phyloP scores from a whole-genome alignment of 2,329 filamentous ascomycete genomes.

The Cucurbitaria berberidis region DNA sequence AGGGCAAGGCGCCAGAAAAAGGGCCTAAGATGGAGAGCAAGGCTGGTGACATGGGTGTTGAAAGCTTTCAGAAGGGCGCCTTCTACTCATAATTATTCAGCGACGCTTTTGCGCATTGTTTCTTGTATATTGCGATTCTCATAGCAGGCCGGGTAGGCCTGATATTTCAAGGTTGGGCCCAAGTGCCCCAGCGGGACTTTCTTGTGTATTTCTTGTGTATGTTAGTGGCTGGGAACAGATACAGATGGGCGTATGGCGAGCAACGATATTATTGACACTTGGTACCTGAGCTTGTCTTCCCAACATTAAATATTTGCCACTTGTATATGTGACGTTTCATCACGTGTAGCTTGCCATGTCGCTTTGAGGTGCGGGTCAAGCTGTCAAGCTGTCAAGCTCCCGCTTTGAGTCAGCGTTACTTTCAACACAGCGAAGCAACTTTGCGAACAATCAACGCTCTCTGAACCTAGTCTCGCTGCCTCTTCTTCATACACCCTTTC shows the following conservation, averaged over 20 bases:
- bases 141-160: neutral
- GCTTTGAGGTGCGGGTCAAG: neutral
- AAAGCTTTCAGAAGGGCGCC: constrained; percentile 74
- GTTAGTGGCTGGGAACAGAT: constrained; percentile 32
- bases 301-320: neutral
- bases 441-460: neutral
- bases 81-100: constrained; percentile 64
- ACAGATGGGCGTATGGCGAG: constrained; percentile 19
- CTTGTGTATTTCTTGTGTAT: constrained; percentile 13
- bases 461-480: neutral
- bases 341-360: constrained; percentile 1
- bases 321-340: neutral
- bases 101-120: constrained; percentile 6
- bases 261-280: constrained; percentile 13
- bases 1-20: constrained; percentile 50
- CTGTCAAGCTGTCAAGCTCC: too few relatives aligned
- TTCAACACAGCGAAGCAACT: neutral
- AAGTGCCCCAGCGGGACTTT: constrained; percentile 5
- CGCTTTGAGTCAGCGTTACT: constrained; percentile 3
- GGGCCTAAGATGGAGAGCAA: constrained; percentile 63
- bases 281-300: neutral
- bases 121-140: constrained; percentile 18
- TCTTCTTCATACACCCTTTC: neutral
- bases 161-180: neutral
- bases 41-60: constrained; percentile 68